Conservation (phyloP, 225 moss, liverwort and hornwort species). For the Climacium dendroides region DNA sequence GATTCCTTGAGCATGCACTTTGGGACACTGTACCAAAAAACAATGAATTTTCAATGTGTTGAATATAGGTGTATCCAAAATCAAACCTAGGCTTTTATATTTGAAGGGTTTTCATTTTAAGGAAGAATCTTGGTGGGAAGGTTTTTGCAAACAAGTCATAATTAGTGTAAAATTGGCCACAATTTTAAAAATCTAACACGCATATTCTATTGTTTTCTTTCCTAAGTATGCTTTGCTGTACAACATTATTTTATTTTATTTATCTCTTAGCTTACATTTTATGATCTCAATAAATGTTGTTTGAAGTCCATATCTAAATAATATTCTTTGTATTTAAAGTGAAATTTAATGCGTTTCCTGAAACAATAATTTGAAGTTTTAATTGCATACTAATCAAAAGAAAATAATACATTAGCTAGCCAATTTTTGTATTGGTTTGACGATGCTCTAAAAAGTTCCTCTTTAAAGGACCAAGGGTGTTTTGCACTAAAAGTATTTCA, state of each 20-base stretch:
- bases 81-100: fast-evolving
- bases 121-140: not conserved
- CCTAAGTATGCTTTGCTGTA: not conserved
- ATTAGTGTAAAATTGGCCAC: not conserved
- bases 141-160: not conserved
- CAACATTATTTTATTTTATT: not conserved
- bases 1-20: not conserved
- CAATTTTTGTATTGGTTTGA: not conserved
- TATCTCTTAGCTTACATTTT: not conserved
- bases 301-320: fast-evolving
- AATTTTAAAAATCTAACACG: too few species aligned
- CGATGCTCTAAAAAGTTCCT: too few species aligned
- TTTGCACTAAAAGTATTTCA: not conserved
- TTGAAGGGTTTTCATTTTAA: fast-evolving
- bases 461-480: fast-evolving
- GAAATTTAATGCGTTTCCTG: not conserved
- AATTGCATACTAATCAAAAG: not conserved
- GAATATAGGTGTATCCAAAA: not conserved
- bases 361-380: not conserved
- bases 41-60: not conserved
- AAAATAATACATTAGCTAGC: not conserved
- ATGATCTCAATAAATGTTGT: not conserved
- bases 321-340: not conserved
- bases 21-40: not conserved
- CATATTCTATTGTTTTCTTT: fast-evolving